Percentiles rank a stretch among this genome's conserved stretches.
Conservation (phyloP, 306 rosid species). For the Corylus avellana region DNA sequence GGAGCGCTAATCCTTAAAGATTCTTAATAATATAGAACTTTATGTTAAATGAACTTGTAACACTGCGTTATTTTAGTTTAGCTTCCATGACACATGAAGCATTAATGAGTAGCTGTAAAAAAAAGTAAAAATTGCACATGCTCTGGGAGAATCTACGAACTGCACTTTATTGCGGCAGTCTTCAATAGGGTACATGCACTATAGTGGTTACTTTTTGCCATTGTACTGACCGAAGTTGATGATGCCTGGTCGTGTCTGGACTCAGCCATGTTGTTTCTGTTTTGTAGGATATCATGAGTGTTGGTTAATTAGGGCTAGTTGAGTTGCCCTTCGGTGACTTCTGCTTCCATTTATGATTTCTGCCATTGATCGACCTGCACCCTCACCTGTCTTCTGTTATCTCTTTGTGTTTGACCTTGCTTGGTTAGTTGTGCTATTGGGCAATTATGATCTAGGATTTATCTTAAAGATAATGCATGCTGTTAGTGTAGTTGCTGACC, state of each 20-base stretch:
- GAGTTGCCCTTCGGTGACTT: conserved; percentile 6
- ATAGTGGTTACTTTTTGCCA: neutral
- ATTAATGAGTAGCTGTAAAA: neutral
- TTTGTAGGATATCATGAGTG: neutral
- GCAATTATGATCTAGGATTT: neutral
- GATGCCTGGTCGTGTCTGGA: neutral
- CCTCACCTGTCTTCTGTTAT: neutral
- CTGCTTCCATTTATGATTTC: conserved; percentile 8
- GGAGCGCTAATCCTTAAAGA: neutral
- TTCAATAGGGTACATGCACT: neutral
- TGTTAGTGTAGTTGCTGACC: neutral
- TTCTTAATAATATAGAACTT: neutral
- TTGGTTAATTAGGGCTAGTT: neutral
- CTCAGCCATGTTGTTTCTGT: conserved; percentile 2
- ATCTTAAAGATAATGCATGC: neutral
- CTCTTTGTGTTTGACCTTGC: neutral
- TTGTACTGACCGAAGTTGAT: neutral
- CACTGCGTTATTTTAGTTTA: neutral
- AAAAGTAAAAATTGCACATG: neutral
- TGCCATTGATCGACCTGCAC: neutral
- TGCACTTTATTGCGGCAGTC: neutral
- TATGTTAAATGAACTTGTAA: neutral
- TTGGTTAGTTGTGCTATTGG: conserved; percentile 4
- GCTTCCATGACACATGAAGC: neutral
- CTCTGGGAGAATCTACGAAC: neutral